phyloP scores from a whole-genome alignment of 1,139 yeast genomes.

The Nakaseomyces bracarensis region DNA sequence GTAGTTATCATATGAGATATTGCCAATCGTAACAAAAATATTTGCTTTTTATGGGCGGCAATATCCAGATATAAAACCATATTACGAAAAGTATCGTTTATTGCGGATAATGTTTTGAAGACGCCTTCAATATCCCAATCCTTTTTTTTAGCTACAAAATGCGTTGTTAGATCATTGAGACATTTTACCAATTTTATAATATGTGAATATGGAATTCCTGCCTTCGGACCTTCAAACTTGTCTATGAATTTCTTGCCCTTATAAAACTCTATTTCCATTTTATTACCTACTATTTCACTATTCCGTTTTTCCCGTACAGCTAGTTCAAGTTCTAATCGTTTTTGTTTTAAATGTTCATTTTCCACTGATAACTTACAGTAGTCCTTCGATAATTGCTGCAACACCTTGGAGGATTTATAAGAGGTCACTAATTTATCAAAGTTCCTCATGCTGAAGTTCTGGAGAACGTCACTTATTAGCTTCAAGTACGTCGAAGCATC shows the following conservation, averaged over 20 bases:
- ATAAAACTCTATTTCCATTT: neutral
- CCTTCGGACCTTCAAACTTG: slow-evolving; percentile 3
- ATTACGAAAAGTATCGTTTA: slow-evolving; percentile 1
- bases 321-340: slow-evolving; percentile 26
- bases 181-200: slow-evolving; percentile 44
- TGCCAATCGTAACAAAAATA: slow-evolving; percentile 1
- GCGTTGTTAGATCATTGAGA: slow-evolving; percentile 33
- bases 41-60: neutral
- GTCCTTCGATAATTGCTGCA: slow-evolving; percentile 1
- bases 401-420: neutral
- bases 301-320: slow-evolving; percentile 25
- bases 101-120: neutral
- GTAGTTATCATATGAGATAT: slow-evolving; percentile 62
- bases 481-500: slow-evolving; percentile 3
- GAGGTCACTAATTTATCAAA: slow-evolving; percentile 2
- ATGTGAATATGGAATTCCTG: slow-evolving; percentile 27
- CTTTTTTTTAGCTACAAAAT: neutral
- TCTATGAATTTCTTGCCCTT: neutral
- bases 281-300: slow-evolving; percentile 43
- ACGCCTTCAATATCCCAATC: slow-evolving; percentile 5
- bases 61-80: neutral
- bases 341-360: slow-evolving; percentile 30
- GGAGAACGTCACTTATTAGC: neutral
- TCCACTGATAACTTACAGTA: slow-evolving; percentile 26
- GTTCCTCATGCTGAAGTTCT: neutral